Conservation (phyloP, 129 eudicot genomes). For the Pseudognaphalium luteoalbum region DNA sequence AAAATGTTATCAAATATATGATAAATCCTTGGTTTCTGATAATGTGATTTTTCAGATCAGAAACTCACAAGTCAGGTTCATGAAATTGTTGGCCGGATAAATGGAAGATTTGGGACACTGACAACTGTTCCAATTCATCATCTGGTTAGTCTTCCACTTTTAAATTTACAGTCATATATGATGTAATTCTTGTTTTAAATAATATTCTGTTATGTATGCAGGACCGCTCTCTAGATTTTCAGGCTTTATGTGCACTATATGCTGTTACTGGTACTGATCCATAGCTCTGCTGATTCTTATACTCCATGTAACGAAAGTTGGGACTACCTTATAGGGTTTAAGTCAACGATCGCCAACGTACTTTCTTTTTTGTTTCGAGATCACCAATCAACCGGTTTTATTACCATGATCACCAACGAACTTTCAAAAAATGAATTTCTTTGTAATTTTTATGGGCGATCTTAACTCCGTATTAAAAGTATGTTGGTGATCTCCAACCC, state of each 20-base stretch:
- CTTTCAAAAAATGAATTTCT: too few species aligned
- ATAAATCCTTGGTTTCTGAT: constrained; percentile 19
- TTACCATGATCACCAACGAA: too few species aligned
- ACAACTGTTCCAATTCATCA: constrained; percentile 91
- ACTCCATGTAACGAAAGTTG: neutral
- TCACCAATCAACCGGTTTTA: too few species aligned
- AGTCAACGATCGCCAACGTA: too few species aligned
- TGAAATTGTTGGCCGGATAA: constrained; percentile 97
- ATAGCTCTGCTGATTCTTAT: neutral
- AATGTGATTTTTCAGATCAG: constrained; percentile 61
- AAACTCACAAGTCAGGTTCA: constrained; percentile 97
- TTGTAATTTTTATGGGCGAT: too few species aligned
- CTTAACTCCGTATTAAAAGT: too few species aligned
- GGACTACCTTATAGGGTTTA: too few species aligned
- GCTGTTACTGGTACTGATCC: constrained; percentile 79
- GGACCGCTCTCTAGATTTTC: constrained; percentile 95
- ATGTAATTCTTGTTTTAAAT: neutral
- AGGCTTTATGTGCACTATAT: constrained; percentile 85
- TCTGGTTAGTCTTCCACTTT: constrained; percentile 57
- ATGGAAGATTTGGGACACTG: constrained; percentile 89
- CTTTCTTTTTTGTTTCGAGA: too few species aligned
- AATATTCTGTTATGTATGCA: constrained; percentile 37
- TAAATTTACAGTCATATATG: neutral
- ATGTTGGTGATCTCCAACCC: too few species aligned
- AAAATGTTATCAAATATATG: constrained; percentile 11